Conservation (phyloP, 2,329 filamentous ascomycete genomes). For the Xylaria hypoxylon region DNA sequence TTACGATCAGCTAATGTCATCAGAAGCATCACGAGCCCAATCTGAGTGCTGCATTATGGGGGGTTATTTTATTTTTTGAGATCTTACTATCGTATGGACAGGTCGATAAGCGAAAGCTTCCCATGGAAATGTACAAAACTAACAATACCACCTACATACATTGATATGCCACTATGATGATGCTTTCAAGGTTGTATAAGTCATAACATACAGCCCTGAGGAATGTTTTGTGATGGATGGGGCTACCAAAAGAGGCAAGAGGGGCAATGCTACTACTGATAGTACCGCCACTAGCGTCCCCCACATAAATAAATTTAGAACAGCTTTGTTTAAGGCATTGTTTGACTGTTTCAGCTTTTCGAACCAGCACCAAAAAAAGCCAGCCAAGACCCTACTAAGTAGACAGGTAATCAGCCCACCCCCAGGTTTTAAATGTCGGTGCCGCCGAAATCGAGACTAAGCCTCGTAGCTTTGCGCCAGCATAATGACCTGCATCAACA, state of each 20-base stretch:
- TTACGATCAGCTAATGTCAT: slow-evolving; percentile 1
- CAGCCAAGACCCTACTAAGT: slow-evolving; percentile 8
- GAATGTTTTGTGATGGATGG: slow-evolving; percentile 8
- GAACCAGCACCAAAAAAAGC: not conserved
- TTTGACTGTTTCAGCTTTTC: slow-evolving; percentile 33
- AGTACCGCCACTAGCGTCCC: not conserved
- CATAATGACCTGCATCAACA: slow-evolving; percentile 19
- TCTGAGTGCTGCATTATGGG: not conserved
- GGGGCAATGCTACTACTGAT: slow-evolving; percentile 16
- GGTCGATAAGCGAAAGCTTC: slow-evolving; percentile 1
- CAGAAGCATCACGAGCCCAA: not conserved
- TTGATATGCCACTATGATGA: not conserved
- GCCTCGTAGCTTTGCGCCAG: not conserved
- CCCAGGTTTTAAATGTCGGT: slow-evolving; percentile 30
- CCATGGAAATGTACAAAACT: not conserved
- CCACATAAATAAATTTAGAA: slow-evolving; percentile 34
- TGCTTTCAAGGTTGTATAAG: not conserved
- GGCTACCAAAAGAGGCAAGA: slow-evolving; percentile 23
- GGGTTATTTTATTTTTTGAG: too few species aligned
- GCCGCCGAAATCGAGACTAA: slow-evolving; percentile 26
- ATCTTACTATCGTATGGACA: slow-evolving; percentile 7
- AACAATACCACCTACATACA: not conserved
- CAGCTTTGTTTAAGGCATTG: slow-evolving; percentile 15
- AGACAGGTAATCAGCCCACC: slow-evolving; percentile 13
- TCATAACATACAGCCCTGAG: slow-evolving; percentile 8